A percentile compares a stretch with the other conserved stretches of the same genome.
Evolutionary conservation across 75 land plant genomes (phyloP).

Genomic region (Pinus albicaulis): DNA sequence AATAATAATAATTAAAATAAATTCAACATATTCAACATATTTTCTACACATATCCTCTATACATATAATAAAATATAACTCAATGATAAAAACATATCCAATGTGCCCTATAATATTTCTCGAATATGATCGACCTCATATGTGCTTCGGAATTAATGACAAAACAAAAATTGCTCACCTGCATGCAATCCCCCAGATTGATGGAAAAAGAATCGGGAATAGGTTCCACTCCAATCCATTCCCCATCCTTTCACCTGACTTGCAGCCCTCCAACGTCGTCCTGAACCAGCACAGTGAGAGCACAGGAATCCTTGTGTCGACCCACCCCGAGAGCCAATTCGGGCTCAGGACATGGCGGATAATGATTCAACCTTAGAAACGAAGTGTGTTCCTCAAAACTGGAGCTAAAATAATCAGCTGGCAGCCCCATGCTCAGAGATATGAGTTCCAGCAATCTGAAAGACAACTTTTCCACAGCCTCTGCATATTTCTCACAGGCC

Average conservation of each 20-base stretch:
- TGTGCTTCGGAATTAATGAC: no score
- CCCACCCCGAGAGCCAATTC: slow-evolving; percentile 75
- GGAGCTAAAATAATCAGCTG: slow-evolving; percentile 28
- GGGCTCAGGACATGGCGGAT: slow-evolving; percentile 75
- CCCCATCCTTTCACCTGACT: slow-evolving; percentile 58
- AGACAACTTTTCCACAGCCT: slow-evolving; percentile 49
- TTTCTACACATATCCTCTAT: no score
- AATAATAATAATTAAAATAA: no score
- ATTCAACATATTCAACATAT: no score
- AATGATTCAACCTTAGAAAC: slow-evolving; percentile 67
- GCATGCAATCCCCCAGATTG: slow-evolving; percentile 63
- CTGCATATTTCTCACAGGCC: slow-evolving; percentile 45
- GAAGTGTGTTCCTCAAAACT: slow-evolving; percentile 48
- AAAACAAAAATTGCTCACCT: slow-evolving; percentile 16
- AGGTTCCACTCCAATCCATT: slow-evolving; percentile 72
- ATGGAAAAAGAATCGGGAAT: slow-evolving; percentile 58
- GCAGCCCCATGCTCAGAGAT: slow-evolving; percentile 51
- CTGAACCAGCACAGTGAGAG: slow-evolving; percentile 62
- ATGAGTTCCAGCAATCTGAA: slow-evolving; percentile 63
- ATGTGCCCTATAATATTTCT: no score
- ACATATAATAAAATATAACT: no score
- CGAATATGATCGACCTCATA: no score
- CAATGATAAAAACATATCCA: no score
- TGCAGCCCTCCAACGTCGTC: slow-evolving; percentile 75
- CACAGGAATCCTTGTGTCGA: slow-evolving; percentile 78